Conservation (phyloP, 257 asterid species). For the Ehretia macrophylla region DNA sequence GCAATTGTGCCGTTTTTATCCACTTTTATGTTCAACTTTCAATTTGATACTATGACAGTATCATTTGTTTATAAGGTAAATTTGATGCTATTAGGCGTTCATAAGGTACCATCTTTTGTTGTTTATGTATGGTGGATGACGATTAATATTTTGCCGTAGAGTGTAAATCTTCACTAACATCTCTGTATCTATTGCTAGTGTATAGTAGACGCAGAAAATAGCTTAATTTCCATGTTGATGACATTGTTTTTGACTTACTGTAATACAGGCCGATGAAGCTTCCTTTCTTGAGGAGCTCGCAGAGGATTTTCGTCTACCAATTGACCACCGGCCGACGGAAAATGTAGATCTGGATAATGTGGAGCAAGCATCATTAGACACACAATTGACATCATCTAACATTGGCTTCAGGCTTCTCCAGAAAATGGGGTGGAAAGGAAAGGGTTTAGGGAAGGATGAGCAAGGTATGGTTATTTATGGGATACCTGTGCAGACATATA, state of each 20-base stretch:
- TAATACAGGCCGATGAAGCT: constrained; percentile 53
- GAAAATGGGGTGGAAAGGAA: constrained; percentile 99
- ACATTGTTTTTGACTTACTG: not conserved
- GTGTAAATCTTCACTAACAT: no score
- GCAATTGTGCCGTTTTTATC: no score
- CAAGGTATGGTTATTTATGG: constrained; percentile 53
- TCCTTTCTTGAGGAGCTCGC: constrained; percentile 87
- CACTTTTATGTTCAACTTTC: no score
- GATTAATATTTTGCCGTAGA: no score
- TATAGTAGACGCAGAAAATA: no score
- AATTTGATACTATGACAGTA: no score
- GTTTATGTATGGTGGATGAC: no score
- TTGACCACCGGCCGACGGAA: constrained; percentile 74
- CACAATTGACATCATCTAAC: constrained; percentile 70
- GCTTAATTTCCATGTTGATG: not conserved
- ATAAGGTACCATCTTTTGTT: no score
- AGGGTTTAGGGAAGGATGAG: constrained; percentile 95
- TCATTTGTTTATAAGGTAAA: no score
- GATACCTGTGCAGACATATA: constrained; percentile 6
- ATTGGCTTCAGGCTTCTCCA: constrained; percentile 91
- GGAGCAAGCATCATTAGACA: constrained; percentile 93
- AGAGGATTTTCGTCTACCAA: constrained; percentile 87
- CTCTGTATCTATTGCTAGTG: no score
- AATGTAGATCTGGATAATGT: constrained; percentile 85
- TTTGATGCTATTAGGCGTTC: no score